Evolutionary conservation across 2,329 filamentous ascomycete species (phyloP).

Genomic region (Colletotrichum cordylinicola): DNA sequence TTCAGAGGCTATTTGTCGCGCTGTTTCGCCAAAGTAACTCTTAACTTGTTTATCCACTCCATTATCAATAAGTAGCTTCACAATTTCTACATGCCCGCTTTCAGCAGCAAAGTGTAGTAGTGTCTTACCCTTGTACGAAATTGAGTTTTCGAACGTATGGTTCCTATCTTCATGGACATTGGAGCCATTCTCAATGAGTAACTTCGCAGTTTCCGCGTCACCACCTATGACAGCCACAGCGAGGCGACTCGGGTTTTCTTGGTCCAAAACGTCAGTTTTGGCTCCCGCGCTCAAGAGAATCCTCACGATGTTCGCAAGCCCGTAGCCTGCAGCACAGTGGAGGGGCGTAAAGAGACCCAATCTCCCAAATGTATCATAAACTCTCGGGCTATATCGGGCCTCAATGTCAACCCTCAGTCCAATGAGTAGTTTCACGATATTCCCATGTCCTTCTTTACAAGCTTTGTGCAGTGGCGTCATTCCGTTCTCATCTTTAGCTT

Average conservation of each 20-base stretch:
- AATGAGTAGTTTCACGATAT: neutral
- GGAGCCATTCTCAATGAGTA: neutral
- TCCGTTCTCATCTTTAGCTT: accelerated
- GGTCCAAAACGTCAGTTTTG: accelerated
- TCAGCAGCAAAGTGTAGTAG: accelerated
- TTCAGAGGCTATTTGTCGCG: accelerated
- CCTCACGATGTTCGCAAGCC: neutral
- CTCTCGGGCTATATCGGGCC: accelerated
- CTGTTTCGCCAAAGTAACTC: too few species aligned
- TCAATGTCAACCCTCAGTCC: accelerated
- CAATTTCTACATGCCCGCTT: accelerated
- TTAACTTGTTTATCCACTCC: neutral
- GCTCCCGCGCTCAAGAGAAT: accelerated
- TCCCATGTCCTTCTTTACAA: accelerated
- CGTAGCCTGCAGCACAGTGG: accelerated
- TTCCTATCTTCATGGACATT: accelerated
- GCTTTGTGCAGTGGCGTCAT: neutral
- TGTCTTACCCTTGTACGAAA: accelerated
- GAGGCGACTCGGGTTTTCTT: neutral
- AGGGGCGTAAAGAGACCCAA: neutral
- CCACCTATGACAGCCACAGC: neutral
- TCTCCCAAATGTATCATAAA: too few species aligned
- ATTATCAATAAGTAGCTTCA: neutral
- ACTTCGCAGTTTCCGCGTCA: accelerated
- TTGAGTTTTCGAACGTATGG: neutral